Base-by-base conservation (phyloP, 2,329 filamentous ascomycete species). In the Ceratocystis albifundus region DNA sequence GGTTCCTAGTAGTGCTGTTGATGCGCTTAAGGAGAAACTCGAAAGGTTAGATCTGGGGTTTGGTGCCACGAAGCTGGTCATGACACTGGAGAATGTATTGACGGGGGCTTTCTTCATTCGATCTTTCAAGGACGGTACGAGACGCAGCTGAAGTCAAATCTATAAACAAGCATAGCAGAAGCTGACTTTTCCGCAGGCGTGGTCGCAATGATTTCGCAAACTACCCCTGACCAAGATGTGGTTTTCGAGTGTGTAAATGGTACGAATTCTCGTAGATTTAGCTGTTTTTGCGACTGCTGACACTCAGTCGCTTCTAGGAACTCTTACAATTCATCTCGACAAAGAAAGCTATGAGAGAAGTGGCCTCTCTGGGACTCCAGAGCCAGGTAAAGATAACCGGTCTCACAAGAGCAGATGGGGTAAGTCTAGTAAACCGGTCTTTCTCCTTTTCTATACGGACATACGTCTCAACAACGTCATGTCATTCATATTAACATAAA, bases 131-230 rank as follows among this genome's bases (percentile, higher is more conserved):
- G 82, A 81, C 68, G 88, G 89, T 89, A 76, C 25, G 73, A 61
- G 15, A 22, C 46, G 20, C 22, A 17, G 15, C 10, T 57, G 53
- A 17, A 57, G 4, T 15, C 7, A 57, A 50, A 50, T 22, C 46
- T 2, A 50, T 57, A 30, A 3, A 5, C 10, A 15, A 32, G 20
- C 53, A 17, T 12, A 28, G n/a, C 25, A 30, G n/a, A n/a, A 57
- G 25, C 22, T 57, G 15, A 28, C 15, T n/a, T 6, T 46, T 17
- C 20, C 17, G 1, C 68, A 91, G 90, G 90, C 4, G 86, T 90
- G 72, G 78, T 95, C 62, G 75, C 89, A 70, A 89, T 97, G 88
- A 80, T 96, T 1, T 96, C 92, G 0, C 84, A 92, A 74, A 91
- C 90, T 12, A 82, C 82, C 41, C 78, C 82, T 6, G 86, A 84